Percentiles rank a stretch among this genome's conserved stretches.
phyloP scores from a whole-genome alignment of 1,284 basidiomycete genomes.

The Pascua sp. region DNA sequence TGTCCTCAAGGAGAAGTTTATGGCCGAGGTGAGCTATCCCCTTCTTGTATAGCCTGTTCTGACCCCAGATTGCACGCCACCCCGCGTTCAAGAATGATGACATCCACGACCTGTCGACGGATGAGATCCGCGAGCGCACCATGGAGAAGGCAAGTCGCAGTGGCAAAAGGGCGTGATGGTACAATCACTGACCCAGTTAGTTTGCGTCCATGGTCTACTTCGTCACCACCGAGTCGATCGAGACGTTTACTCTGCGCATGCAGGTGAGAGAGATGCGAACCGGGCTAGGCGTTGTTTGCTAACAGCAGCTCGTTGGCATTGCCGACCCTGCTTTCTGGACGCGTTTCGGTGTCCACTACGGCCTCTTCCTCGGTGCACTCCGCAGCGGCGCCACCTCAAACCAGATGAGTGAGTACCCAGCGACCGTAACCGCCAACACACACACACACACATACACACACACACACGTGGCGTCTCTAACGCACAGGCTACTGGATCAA shows the following conservation, averaged over 20 bases:
- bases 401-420: constrained; percentile 40
- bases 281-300: neutral
- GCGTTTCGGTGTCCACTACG: constrained; percentile 56
- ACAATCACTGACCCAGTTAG: constrained; percentile 14
- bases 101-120: constrained; percentile 57
- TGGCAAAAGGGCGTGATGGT: neutral
- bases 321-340: constrained; percentile 59
- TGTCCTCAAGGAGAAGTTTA: constrained; percentile 51
- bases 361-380: constrained; percentile 54
- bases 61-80: constrained; percentile 50
- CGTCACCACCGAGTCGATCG: constrained; percentile 52
- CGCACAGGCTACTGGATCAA: constrained; percentile 55
- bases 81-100: constrained; percentile 56
- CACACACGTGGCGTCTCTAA: constrained; percentile 40
- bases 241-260: constrained; percentile 55
- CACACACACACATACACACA: neutral
- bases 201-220: constrained; percentile 52
- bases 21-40: constrained; percentile 50
- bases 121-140: constrained; percentile 54
- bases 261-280: constrained; percentile 43
- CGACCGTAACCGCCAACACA: neutral
- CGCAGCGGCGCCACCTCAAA: constrained; percentile 47
- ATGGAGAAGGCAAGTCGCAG: constrained; percentile 47
- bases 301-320: constrained; percentile 38
- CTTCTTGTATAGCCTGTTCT: neutral